These are phyloP conservation scores for Allium fistulosum DNA, from an alignment of 106 monocot species.

Conservation along the genomic window DNA sequence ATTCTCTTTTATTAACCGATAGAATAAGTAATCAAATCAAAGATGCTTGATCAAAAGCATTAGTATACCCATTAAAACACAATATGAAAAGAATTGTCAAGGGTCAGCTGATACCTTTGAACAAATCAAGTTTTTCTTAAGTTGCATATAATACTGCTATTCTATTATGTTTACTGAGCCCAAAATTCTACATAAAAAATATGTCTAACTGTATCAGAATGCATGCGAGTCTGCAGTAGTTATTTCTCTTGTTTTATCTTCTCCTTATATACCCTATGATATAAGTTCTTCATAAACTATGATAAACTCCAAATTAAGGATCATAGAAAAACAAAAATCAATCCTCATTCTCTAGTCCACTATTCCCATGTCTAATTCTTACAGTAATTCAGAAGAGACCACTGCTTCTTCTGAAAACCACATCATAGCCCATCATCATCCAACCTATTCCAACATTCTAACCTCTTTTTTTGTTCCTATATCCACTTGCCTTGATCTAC, in stretches of 20 bases:
- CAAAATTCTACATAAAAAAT: too few relatives aligned
- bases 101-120: too few relatives aligned
- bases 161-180: too few relatives aligned
- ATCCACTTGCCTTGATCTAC: not conserved
- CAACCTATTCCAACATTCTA: not conserved
- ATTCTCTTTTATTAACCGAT: too few relatives aligned
- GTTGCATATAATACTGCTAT: not conserved
- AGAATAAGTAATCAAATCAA: too few relatives aligned
- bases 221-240: not conserved
- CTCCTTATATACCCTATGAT: not conserved
- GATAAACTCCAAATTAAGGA: too few relatives aligned
- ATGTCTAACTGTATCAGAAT: not conserved
- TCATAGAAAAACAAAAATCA: not conserved
- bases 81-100: too few relatives aligned
- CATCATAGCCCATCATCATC: not conserved
- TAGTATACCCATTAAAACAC: too few relatives aligned
- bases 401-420: not conserved
- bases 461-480: conserved; percentile 6
- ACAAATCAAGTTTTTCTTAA: not conserved
- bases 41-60: too few relatives aligned
- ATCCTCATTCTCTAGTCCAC: not conserved
- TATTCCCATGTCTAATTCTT: not conserved
- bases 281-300: not conserved
- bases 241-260: not conserved
- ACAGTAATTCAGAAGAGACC: conserved; percentile 2